phyloP scores from a whole-genome alignment of 345 rosid genomes.

The Conringia planisiliqua region DNA sequence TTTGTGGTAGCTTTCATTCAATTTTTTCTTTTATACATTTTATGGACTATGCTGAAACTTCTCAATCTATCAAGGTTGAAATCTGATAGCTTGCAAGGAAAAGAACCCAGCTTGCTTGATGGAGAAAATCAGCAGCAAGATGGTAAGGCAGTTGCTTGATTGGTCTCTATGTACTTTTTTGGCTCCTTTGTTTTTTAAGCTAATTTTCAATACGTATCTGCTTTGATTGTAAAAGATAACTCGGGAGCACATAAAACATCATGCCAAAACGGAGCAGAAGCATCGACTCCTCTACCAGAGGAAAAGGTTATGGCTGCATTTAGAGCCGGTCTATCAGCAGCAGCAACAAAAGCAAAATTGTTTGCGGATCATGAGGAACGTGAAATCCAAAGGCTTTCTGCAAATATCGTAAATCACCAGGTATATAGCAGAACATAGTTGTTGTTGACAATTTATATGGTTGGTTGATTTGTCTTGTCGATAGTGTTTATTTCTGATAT shows the following conservation, averaged over 20 bases:
- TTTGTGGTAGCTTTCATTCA: background rate
- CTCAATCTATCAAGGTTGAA: conserved; percentile 47
- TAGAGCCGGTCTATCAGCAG: conserved; percentile 86
- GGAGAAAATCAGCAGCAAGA: conserved; percentile 58
- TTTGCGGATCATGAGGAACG: conserved; percentile 99
- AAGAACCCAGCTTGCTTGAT: conserved; percentile 46
- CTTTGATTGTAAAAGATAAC: conserved; percentile 40
- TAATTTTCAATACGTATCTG: conserved; percentile 8
- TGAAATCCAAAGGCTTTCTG: conserved; percentile 95
- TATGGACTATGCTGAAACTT: conserved; percentile 15
- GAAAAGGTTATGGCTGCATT: conserved; percentile 80
- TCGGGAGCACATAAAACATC: conserved; percentile 34
- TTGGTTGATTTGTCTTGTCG: background rate
- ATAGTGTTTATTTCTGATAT: background rate
- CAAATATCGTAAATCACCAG: conserved; percentile 94
- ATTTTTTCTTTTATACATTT: background rate
- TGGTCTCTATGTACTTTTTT: background rate
- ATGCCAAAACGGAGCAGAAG: conserved; percentile 51
- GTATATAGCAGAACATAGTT: conserved; percentile 31
- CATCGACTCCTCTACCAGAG: conserved; percentile 46
- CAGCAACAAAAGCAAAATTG: conserved; percentile 91
- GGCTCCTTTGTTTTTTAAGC: background rate
- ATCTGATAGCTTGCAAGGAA: conserved; percentile 44
- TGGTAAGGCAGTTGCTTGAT: conserved; percentile 24
- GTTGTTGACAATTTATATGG: background rate